These are phyloP conservation scores for Sporisorium exsertum DNA, from an alignment of 1,284 basidiomycete species.

Conservation along the genomic window DNA sequence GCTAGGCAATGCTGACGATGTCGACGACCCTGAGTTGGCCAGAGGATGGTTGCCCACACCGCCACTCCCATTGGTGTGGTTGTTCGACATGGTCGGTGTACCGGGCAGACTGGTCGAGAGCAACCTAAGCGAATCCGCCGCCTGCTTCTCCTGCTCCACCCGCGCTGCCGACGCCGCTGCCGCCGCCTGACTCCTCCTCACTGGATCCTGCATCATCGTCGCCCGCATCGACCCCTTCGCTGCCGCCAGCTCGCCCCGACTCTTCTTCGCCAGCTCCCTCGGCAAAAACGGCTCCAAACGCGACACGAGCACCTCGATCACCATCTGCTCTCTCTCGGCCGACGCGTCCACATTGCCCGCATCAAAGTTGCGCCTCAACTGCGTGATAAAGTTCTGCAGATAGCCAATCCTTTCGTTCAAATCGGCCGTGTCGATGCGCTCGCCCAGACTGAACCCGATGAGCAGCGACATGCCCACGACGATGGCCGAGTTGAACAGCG, in stretches of 20 bases:
- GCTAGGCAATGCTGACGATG: conserved; percentile 10
- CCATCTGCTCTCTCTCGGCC: conserved; percentile 51
- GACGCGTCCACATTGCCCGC: conserved; percentile 50
- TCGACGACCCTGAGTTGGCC: background rate
- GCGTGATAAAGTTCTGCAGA: conserved; percentile 48
- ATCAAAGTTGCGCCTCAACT: conserved; percentile 44
- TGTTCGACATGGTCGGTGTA: conserved; percentile 38
- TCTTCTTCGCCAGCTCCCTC: conserved; percentile 29
- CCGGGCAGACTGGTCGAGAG: conserved; percentile 37
- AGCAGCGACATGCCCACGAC: conserved; percentile 50
- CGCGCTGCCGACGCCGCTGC: conserved; percentile 13
- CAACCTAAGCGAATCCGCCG: conserved; percentile 41
- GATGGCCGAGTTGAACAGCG: conserved; percentile 53
- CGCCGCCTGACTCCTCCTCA: conserved; percentile 17
- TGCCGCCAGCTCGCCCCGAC: conserved; percentile 38
- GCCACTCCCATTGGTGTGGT: background rate
- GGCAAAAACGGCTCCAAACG: conserved; percentile 46
- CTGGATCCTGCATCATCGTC: conserved; percentile 42
- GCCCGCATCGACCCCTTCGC: conserved; percentile 47
- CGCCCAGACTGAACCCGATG: conserved; percentile 44
- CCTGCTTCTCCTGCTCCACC: conserved; percentile 47
- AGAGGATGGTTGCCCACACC: background rate
- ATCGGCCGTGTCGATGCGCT: conserved; percentile 36
- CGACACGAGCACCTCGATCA: conserved; percentile 49
- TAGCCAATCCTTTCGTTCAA: conserved; percentile 46